Evolutionary conservation across 2,329 filamentous ascomycete species (phyloP).

Genomic region (Tetracladium maxilliforme): DNA sequence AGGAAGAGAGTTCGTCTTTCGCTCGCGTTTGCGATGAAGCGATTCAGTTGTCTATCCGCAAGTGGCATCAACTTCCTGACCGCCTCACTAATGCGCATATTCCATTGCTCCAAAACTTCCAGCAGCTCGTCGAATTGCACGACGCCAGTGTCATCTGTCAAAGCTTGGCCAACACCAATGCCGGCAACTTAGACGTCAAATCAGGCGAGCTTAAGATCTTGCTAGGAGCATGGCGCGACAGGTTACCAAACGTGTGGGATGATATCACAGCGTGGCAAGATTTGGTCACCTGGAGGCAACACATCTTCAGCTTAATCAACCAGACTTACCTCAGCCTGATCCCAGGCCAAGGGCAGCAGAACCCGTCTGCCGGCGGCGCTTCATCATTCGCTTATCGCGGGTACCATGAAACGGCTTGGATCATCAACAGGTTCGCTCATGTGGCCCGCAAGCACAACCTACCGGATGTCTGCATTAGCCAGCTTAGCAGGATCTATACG

Average conservation of each 20-base stretch:
- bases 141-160: slow-evolving; percentile 94
- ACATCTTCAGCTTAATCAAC: slow-evolving; percentile 97
- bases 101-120: slow-evolving; percentile 90
- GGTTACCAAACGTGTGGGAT: slow-evolving; percentile 95
- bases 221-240: slow-evolving; percentile 87
- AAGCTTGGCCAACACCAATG: slow-evolving; percentile 74
- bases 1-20: slow-evolving; percentile 69
- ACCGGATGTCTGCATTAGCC: slow-evolving; percentile 91
- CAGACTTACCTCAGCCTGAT: slow-evolving; percentile 78
- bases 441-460: slow-evolving; percentile 95
- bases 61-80: slow-evolving; percentile 96
- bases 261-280: slow-evolving; percentile 99
- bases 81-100: slow-evolving; percentile 92
- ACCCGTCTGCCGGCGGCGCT: slow-evolving; percentile 73
- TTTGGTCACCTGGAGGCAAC: slow-evolving; percentile 97
- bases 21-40: slow-evolving; percentile 87
- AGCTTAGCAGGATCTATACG: slow-evolving; percentile 95
- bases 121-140: slow-evolving; percentile 91
- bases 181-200: slow-evolving; percentile 78
- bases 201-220: slow-evolving; percentile 91
- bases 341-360: slow-evolving; percentile 64
- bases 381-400: slow-evolving; percentile 95
- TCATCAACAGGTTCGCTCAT: slow-evolving; percentile 97
- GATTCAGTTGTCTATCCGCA: slow-evolving; percentile 90
- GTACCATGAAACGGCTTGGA: slow-evolving; percentile 98